Percentiles rank a stretch among this genome's conserved stretches.
Conservation (phyloP, 345 rosid genomes). For the Geranium rotundifolium region DNA sequence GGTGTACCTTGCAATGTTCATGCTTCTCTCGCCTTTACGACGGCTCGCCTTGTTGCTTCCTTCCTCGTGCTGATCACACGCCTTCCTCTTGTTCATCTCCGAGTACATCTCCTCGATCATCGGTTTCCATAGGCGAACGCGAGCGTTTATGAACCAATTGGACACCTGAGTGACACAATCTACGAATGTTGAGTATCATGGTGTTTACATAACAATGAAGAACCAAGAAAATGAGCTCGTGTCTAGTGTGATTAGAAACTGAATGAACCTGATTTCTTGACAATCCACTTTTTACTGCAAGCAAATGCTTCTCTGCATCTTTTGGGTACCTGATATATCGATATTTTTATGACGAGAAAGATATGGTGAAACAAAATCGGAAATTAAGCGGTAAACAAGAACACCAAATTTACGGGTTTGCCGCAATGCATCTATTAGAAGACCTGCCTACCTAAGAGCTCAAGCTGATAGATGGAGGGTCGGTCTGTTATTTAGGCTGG, state of each 20-base stretch:
- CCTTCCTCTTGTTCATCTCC: constrained; percentile 66
- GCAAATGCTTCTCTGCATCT: constrained; percentile 93
- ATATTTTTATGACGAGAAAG: too few relatives aligned
- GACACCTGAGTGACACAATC: constrained; percentile 46
- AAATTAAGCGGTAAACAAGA: too few relatives aligned
- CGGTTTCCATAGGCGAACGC: constrained; percentile 96
- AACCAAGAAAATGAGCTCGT: not conserved
- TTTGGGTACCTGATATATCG: constrained; percentile 62
- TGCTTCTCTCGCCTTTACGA: constrained; percentile 16
- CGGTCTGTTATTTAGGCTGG: too few relatives aligned
- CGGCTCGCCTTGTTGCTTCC: constrained; percentile 16
- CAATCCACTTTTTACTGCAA: constrained; percentile 81
- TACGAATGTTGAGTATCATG: too few relatives aligned
- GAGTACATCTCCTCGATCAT: constrained; percentile 96
- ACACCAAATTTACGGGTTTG: too few relatives aligned
- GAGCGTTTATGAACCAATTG: constrained; percentile 95
- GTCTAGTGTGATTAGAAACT: not conserved
- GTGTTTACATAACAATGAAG: not conserved
- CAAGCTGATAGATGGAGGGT: too few relatives aligned
- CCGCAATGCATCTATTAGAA: too few relatives aligned
- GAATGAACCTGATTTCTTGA: constrained; percentile 84
- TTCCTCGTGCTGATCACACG: constrained; percentile 13
- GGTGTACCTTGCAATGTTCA: constrained; percentile 2
- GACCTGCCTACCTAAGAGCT: too few relatives aligned
- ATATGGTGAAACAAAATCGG: too few relatives aligned